phyloP scores from a whole-genome alignment of 2,329 filamentous ascomycete species.

The Monosporascus ibericus region DNA sequence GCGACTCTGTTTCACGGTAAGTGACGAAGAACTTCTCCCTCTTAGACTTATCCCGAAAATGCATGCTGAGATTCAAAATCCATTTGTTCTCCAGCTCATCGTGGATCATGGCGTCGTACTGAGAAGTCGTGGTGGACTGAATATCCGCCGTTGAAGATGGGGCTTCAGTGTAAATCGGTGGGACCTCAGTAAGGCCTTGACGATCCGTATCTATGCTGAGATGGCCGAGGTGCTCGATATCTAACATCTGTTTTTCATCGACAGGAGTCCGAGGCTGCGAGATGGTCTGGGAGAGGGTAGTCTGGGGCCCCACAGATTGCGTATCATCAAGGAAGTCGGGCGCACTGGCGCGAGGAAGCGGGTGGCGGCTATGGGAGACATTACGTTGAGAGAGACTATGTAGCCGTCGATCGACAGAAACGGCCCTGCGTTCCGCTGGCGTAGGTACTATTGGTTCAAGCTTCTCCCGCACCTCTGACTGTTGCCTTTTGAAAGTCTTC shows the following conservation, averaged over 20 bases:
- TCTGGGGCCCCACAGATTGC: conserved; percentile 18
- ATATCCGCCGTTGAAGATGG: conserved; percentile 30
- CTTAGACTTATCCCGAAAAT: conserved; percentile 87
- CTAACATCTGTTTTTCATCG: conserved; percentile 26
- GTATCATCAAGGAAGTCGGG: conserved; percentile 36
- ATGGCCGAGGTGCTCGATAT: conserved; percentile 15
- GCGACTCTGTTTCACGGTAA: conserved; percentile 71
- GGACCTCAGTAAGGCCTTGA: conserved; percentile 22
- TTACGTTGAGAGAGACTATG: conserved; percentile 25
- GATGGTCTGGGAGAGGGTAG: conserved; percentile 16
- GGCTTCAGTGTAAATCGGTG: conserved; percentile 10
- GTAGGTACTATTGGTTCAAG: conserved; percentile 61
- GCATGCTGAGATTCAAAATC: conserved; percentile 98
- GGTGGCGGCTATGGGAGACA: conserved; percentile 25
- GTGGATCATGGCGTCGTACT: conserved; percentile 60
- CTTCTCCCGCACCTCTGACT: conserved; percentile 71
- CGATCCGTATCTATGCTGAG: conserved; percentile 14
- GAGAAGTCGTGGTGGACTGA: conserved; percentile 43
- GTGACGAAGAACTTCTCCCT: conserved; percentile 98
- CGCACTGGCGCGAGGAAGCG: conserved; percentile 42
- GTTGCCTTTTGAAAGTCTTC: conserved; percentile 75
- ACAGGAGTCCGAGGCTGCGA: conserved; percentile 26
- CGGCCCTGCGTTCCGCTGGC: conserved; percentile 62
- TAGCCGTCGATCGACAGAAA: conserved; percentile 55
- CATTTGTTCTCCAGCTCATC: conserved; percentile 81